Evolutionary conservation across 2,329 filamentous ascomycete species (phyloP), one percentile per base, ranked within the genome.

Genomic region (Aaosphaeria arxii): DNA sequence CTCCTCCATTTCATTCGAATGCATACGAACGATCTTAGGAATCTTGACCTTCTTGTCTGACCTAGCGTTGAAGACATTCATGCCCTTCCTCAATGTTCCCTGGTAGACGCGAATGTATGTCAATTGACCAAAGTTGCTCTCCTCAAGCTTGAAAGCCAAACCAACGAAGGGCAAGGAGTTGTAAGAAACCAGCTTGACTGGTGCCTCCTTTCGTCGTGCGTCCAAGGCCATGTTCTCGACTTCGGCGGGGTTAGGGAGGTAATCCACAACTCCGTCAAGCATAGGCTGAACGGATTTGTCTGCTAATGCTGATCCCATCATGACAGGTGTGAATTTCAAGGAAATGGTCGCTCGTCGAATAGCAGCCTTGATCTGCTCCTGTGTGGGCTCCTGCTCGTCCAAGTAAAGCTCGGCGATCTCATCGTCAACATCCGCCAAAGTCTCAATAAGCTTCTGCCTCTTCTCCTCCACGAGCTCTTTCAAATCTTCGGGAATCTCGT

Each of bases 1-100:
- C 66, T 99, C 94, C 72, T 99, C 94, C 92, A 99, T 96, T 67
- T 99, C 94, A 69, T 97, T 96, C 41, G 91, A 96, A 78, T 99
- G 94, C 94, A 99, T 99, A 54, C 94, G 90, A 53, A 99, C 94
- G 63, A 99, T 97, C 66, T 92, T 88, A 17, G 94, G 94, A 49
- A 99, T 87, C 74, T 95, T 91, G 68, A 99, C 87, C 78, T 92
- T 96, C 81, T 96, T 96, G 72, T 92, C 88, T 55, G 84, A 95
- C 60, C 91, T 86, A 6, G 91, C 91, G 73, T 97, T 99, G 82
- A 87, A 96, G 47, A 99, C 85, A 68, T 91, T 90, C 66, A 87
- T 82, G 43, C 91, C 89, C 80, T 96, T 97, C 70, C 79, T 87
- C 51, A 99, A 77, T 24, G 86, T 86, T 59, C 94, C 94, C 74